Evolutionary conservation across 345 rosid species (phyloP).

Genomic region (Brassica carinata): DNA sequence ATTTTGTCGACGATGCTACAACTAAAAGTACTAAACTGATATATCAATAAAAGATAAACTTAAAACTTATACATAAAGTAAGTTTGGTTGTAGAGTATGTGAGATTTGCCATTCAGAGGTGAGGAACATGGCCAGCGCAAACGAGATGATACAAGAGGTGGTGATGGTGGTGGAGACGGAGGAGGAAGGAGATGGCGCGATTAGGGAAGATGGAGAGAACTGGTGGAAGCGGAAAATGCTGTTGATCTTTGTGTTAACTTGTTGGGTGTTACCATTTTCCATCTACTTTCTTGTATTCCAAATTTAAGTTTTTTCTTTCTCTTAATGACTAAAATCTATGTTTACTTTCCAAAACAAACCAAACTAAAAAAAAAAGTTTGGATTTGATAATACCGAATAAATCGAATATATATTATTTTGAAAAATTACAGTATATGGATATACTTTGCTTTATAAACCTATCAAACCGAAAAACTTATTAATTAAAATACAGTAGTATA

Average conservation of each 20-base stretch:
- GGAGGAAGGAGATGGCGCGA: background rate
- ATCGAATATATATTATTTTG: too few relatives aligned
- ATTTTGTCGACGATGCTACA: background rate
- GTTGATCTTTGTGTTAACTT: background rate
- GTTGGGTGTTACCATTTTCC: background rate
- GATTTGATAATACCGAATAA: too few relatives aligned
- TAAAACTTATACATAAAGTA: background rate
- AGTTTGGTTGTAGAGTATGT: slow-evolving; percentile 55
- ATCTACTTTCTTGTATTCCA: background rate
- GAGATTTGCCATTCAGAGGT: slow-evolving; percentile 79
- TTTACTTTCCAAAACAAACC: background rate
- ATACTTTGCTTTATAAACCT: too few relatives aligned
- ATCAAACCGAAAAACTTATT: too few relatives aligned
- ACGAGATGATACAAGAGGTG: slow-evolving; percentile 41
- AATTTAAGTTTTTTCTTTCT: background rate
- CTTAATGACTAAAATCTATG: background rate
- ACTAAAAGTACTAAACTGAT: background rate
- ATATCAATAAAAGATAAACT: background rate
- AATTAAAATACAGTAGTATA: too few relatives aligned
- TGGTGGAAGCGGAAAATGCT: background rate
- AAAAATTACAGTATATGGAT: too few relatives aligned
- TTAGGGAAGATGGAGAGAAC: background rate
- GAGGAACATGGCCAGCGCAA: slow-evolving; percentile 53
- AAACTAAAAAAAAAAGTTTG: too few relatives aligned
- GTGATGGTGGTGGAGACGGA: slow-evolving; percentile 26